phyloP scores from a whole-genome alignment of 2,329 filamentous ascomycete species.

The Macrophomina phaseolina region DNA sequence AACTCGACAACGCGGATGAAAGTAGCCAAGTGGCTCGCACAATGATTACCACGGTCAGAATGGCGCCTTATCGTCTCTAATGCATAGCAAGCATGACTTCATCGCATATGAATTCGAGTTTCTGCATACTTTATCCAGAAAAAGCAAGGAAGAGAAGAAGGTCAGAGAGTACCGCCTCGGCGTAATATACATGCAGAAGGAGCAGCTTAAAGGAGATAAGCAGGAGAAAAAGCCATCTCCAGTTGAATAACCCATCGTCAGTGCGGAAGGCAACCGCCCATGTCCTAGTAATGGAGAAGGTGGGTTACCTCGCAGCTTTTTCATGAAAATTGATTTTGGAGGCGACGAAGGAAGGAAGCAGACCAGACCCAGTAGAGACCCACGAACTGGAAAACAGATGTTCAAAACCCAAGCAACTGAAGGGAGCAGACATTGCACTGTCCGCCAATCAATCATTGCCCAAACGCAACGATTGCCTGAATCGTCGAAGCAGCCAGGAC shows the following conservation, averaged over 20 bases:
- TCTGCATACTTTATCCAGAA: slow-evolving; percentile 18
- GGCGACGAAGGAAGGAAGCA: not conserved
- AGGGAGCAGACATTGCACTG: not conserved
- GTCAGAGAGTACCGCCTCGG: slow-evolving; percentile 3
- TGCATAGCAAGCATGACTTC: not conserved
- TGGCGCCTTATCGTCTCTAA: not conserved
- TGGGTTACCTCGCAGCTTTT: slow-evolving; percentile 8
- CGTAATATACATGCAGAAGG: slow-evolving; percentile 16
- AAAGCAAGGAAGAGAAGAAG: not conserved
- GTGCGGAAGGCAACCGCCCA: not conserved
- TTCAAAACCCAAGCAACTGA: not conserved
- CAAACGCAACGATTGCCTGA: not conserved
- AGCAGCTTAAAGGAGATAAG: not conserved
- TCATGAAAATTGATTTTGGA: slow-evolving; percentile 12
- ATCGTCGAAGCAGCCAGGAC: no score
- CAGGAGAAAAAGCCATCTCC: not conserved
- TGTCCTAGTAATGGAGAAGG: not conserved
- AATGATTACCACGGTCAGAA: not conserved
- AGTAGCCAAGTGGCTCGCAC: not conserved
- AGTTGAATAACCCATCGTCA: not conserved
- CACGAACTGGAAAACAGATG: slow-evolving; percentile 2
- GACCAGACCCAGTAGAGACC: slow-evolving; percentile 7
- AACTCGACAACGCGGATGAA: not conserved
- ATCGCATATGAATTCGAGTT: slow-evolving; percentile 9
- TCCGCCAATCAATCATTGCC: not conserved